Evolutionary conservation across 306 rosid genomes (phyloP).

Genomic region (Fragaria ananassa): DNA sequence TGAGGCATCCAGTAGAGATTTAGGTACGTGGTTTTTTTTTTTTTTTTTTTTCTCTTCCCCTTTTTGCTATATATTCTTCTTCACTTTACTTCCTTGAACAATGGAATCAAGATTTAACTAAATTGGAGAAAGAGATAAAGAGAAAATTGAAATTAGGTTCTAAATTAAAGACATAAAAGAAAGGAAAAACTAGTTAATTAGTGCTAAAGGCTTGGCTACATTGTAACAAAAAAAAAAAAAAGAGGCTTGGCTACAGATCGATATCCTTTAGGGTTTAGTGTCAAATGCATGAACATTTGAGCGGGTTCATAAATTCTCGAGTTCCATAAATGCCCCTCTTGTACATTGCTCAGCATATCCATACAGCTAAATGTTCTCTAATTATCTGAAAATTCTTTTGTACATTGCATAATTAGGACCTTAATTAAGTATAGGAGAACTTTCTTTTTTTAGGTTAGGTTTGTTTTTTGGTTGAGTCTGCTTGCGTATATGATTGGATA

Average conservation of each 20-base stretch:
- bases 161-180: slow-evolving; percentile 14
- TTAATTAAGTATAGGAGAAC: not conserved
- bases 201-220: not conserved
- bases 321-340: slow-evolving; percentile 5
- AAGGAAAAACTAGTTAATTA: not conserved
- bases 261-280: slow-evolving; percentile 19
- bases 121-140: slow-evolving; percentile 26
- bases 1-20: slow-evolving; percentile 21
- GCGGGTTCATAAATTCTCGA: no score
- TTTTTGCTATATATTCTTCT: not conserved
- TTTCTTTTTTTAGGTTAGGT: not conserved
- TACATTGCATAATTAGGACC: not conserved
- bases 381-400: no score
- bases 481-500: slow-evolving; percentile 35
- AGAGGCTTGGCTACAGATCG: not conserved
- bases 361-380: no score
- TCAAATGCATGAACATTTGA: not conserved
- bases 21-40: slow-evolving; percentile 14
- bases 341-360: no score
- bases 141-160: slow-evolving; percentile 24
- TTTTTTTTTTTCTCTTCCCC: slow-evolving; percentile 4
- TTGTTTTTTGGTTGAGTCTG: slow-evolving; percentile 7
- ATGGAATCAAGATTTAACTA: slow-evolving; percentile 39
- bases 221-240: no score
- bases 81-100: slow-evolving; percentile 39